Percentiles rank a stretch among this genome's conserved stretches.
These are phyloP conservation scores for Ceratocystis albifundus DNA, from an alignment of 2,329 filamentous ascomycete species.

Conservation along the genomic window DNA sequence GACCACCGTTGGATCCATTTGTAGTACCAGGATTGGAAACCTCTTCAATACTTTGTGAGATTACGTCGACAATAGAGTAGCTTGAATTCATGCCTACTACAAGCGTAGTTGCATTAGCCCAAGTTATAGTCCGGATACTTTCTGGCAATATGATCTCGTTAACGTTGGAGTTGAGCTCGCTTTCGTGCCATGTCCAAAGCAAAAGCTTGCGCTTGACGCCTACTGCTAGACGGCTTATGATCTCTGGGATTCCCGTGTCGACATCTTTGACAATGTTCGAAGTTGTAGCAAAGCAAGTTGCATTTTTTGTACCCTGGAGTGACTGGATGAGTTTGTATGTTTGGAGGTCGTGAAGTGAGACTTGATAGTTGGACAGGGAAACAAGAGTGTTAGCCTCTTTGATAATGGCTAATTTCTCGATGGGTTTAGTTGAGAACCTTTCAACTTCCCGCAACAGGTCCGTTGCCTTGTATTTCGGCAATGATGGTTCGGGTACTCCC, in stretches of 20 bases:
- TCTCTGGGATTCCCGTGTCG: conserved; percentile 76
- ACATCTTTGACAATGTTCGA: conserved; percentile 90
- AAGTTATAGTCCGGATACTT: conserved; percentile 77
- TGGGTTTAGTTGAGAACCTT: conserved; percentile 78
- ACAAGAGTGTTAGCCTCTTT: conserved; percentile 89
- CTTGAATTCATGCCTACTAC: conserved; percentile 85
- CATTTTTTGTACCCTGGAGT: conserved; percentile 73
- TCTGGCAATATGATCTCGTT: conserved; percentile 70
- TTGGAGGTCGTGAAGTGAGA: conserved; percentile 81
- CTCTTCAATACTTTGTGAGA: conserved; percentile 61
- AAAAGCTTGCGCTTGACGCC: conserved; percentile 83
- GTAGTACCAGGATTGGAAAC: conserved; percentile 66
- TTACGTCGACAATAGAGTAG: conserved; percentile 79
- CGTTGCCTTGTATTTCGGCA: conserved; percentile 45
- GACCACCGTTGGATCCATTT: conserved; percentile 49
- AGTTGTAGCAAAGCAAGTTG: conserved; percentile 80
- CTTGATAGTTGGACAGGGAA: conserved; percentile 77
- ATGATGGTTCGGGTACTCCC: conserved; percentile 9
- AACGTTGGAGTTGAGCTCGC: conserved; percentile 65
- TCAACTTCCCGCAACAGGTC: conserved; percentile 86
- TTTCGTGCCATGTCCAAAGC: conserved; percentile 93
- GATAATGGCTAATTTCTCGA: conserved; percentile 89
- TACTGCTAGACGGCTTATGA: conserved; percentile 83
- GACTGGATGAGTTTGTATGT: conserved; percentile 72
- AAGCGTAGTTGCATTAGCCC: conserved; percentile 76